Evolutionary conservation across 345 rosid species (phyloP), one percentile per base, ranked within the genome.

Genomic region (Raphanus raphanistrum): DNA sequence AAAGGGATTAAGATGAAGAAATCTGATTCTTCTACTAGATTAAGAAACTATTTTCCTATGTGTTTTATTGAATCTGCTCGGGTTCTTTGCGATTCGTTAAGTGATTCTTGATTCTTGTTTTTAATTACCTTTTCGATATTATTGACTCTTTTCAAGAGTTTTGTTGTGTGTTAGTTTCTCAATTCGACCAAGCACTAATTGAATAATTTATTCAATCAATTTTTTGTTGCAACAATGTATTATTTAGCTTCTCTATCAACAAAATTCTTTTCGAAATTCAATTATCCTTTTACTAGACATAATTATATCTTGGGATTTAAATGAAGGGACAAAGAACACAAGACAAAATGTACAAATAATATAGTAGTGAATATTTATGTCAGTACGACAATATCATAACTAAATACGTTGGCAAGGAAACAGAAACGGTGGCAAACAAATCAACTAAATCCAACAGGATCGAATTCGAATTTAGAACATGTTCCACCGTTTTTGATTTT

Each of bases 1-100:
- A 81, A 80, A 76, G 76, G 59, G n/a, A 45, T 92, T 43, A 87
- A 33, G 79, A 91, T 94, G 68, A 83, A 59, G 67, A 71, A 70
- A 27, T 65, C 80, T 32, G 68, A 15, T n/a, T n/a, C n/a, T n/a
- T n/a, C n/a, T n/a, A n/a, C n/a, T n/a, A n/a, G n/a, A n/a, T n/a
- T n/a, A n/a, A 72, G 16, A 78, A 72, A 13, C 57, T 79, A n/a
- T 41, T 63, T 55, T 29, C 36, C 45, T 0, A 3, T 31, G 12
- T 70, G 55, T 74, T 55, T 57, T 74, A 41, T 54, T 74, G 63
- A 74, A 52, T 63, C 15, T 79, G 29, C 27, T 79, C 1, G 33
- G 74, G 4, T 70, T 79, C 16, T 63, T 74, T 3, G 25, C 71
- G 0, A 50, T 79, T 45, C 65, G 3, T 50, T 79, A 63, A 62